Percentiles rank a stretch among this genome's conserved stretches.
phyloP scores from a whole-genome alignment of 2,329 filamentous ascomycete species.

The Cytospora leucostoma region DNA sequence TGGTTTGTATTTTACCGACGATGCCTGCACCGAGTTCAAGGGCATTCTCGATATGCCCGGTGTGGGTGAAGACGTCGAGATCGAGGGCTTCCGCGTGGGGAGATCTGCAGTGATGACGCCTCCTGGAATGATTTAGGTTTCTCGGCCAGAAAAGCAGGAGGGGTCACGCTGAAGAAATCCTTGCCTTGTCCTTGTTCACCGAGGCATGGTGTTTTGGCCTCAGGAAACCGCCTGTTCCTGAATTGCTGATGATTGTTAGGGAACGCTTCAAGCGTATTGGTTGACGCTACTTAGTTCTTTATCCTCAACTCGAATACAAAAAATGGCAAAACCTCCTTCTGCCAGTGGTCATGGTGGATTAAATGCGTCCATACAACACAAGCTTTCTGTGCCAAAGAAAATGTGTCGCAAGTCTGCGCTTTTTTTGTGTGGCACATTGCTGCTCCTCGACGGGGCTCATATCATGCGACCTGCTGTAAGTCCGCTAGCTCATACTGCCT shows the following conservation, averaged over 20 bases:
- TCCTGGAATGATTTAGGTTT: background rate
- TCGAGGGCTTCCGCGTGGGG: constrained; percentile 7
- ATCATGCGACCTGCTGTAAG: constrained; percentile 9
- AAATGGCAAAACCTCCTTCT: too few relatives aligned
- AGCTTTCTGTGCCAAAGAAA: too few relatives aligned
- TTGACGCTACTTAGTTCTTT: too few relatives aligned
- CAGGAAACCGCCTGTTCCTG: too few relatives aligned
- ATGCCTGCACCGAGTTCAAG: constrained; percentile 3
- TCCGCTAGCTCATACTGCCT: constrained; percentile 8
- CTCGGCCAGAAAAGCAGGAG: background rate
- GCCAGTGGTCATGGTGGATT: too few relatives aligned
- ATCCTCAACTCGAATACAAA: too few relatives aligned
- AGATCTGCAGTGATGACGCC: background rate
- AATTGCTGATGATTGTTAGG: background rate
- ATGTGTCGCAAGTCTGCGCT: too few relatives aligned
- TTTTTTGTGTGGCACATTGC: background rate
- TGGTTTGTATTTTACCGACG: constrained; percentile 8
- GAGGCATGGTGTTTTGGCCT: background rate
- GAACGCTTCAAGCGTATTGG: background rate
- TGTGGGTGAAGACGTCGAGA: constrained; percentile 3
- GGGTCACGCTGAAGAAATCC: background rate
- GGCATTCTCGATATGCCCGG: constrained; percentile 3
- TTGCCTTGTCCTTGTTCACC: background rate
- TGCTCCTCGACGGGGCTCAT: background rate
- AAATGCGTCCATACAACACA: too few relatives aligned